A percentile compares a stretch with the other conserved stretches of the same genome.
These are phyloP conservation scores for Tetraselmis chui DNA, from an alignment of 139 green algal species.

Conservation along the genomic window DNA sequence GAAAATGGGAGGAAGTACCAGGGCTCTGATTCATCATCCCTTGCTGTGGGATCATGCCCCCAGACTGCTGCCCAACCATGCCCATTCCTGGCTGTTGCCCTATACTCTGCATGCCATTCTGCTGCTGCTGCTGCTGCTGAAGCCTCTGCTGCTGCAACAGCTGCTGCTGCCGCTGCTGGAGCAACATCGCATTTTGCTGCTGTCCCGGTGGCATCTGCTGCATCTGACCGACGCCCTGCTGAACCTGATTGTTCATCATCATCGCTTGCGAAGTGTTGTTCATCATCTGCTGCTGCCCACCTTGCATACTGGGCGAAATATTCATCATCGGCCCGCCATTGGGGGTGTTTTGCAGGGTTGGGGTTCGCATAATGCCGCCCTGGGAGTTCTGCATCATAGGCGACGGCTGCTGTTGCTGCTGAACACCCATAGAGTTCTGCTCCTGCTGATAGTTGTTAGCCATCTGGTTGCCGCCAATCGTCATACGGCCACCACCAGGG, in stretches of 20 bases:
- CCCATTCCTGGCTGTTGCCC: not conserved
- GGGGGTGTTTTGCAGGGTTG: not conserved
- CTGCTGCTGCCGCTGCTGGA: conserved; percentile 10
- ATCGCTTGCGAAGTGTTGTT: not conserved
- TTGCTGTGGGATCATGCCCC: conserved; percentile 15
- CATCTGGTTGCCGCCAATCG: not conserved
- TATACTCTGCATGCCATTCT: not conserved
- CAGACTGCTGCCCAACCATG: not conserved
- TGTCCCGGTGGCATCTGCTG: conserved; percentile 16
- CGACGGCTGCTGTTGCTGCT: not conserved
- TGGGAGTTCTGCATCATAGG: not conserved
- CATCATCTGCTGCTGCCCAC: not conserved
- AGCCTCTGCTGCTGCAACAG: not conserved
- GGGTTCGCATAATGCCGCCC: conserved; percentile 1
- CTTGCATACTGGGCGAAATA: not conserved
- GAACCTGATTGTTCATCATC: not conserved
- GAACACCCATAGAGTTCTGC: not conserved
- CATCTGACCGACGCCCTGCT: conserved; percentile 11
- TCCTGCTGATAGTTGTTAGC: not conserved
- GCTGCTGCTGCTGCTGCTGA: conserved; percentile 18
- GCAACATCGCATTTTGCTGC: conserved; percentile 17
- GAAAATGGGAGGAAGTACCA: no score
- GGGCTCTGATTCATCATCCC: conserved; percentile 11
- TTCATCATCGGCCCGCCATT: not conserved
- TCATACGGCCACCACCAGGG: not conserved